Evolutionary conservation across 2,329 filamentous ascomycete genomes (phyloP).

Genomic region (Xylariaceae sp.): DNA sequence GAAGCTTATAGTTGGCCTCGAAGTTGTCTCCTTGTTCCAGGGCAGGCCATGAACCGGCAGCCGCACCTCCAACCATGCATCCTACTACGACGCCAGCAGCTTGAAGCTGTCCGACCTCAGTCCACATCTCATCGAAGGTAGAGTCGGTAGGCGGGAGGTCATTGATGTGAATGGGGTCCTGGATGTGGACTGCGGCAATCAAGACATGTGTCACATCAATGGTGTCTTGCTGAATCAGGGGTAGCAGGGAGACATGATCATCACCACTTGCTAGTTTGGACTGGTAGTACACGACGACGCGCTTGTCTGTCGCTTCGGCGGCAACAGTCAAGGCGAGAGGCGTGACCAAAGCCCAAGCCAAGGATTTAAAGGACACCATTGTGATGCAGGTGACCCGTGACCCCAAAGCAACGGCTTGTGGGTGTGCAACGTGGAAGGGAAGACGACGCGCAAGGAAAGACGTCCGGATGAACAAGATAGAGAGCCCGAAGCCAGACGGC

Average conservation of each 20-base stretch:
- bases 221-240: conserved; percentile 42
- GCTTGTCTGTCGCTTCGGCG: neutral
- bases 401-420: too few species aligned
- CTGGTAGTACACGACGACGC: conserved; percentile 42
- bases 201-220: conserved; percentile 73
- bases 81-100: conserved; percentile 72
- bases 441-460: too few species aligned
- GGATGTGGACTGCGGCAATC: conserved; percentile 78
- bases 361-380: too few species aligned
- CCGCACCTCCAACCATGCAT: conserved; percentile 84
- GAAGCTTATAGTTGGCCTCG: conserved; percentile 67
- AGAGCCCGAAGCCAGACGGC: too few species aligned
- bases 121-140: conserved; percentile 71
- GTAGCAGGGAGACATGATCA: conserved; percentile 48
- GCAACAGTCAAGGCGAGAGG: neutral
- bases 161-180: conserved; percentile 69
- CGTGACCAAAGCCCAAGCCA: too few species aligned
- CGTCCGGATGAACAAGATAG: too few species aligned
- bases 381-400: too few species aligned
- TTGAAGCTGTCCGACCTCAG: conserved; percentile 69
- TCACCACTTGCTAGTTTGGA: conserved; percentile 45
- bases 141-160: conserved; percentile 67
- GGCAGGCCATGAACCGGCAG: conserved; percentile 28
- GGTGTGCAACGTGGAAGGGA: too few species aligned
- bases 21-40: conserved; percentile 44